Evolutionary conservation across 768 basidiomycete species (phyloP).

Genomic region (Auriscalpium vulgare): DNA sequence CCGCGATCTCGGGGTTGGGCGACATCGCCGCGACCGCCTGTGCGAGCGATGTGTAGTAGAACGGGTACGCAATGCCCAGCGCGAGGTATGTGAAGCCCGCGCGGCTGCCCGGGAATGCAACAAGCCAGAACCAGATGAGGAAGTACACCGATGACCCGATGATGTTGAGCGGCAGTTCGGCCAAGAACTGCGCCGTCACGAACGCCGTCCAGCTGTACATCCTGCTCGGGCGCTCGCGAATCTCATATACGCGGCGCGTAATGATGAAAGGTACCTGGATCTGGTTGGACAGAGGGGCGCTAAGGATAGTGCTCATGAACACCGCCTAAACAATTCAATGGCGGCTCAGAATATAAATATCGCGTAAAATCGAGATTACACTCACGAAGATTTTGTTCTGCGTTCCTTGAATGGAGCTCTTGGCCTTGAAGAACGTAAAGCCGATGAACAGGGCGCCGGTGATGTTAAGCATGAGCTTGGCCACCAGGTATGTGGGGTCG

Average conservation of each 20-base stretch:
- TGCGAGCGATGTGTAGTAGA: slow-evolving; percentile 37
- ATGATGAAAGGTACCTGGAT: slow-evolving; percentile 34
- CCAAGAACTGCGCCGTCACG: slow-evolving; percentile 27
- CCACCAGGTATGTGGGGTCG: slow-evolving; percentile 30
- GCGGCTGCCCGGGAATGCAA: slow-evolving; percentile 30
- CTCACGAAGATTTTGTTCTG: slow-evolving; percentile 38
- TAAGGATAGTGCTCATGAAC: slow-evolving; percentile 27
- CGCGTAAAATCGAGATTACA: not conserved
- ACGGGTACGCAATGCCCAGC: slow-evolving; percentile 29
- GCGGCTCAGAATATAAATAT: not conserved
- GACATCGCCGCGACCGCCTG: slow-evolving; percentile 35
- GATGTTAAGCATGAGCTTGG: slow-evolving; percentile 32
- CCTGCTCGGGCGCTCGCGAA: slow-evolving; percentile 33
- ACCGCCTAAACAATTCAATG: slow-evolving; percentile 18
- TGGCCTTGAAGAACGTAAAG: slow-evolving; percentile 33
- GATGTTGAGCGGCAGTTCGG: slow-evolving; percentile 39
- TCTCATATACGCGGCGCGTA: slow-evolving; percentile 30
- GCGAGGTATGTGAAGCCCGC: slow-evolving; percentile 34
- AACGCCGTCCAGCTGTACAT: slow-evolving; percentile 36
- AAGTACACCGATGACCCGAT: slow-evolving; percentile 33
- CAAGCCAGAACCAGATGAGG: slow-evolving; percentile 42
- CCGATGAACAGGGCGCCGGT: slow-evolving; percentile 30
- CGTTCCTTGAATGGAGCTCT: slow-evolving; percentile 30
- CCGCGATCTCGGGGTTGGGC: slow-evolving; percentile 33
- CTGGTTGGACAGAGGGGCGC: slow-evolving; percentile 32